These are phyloP conservation scores for Ballota nigra DNA, from an alignment of 257 asterid genomes.

Conservation along the genomic window DNA sequence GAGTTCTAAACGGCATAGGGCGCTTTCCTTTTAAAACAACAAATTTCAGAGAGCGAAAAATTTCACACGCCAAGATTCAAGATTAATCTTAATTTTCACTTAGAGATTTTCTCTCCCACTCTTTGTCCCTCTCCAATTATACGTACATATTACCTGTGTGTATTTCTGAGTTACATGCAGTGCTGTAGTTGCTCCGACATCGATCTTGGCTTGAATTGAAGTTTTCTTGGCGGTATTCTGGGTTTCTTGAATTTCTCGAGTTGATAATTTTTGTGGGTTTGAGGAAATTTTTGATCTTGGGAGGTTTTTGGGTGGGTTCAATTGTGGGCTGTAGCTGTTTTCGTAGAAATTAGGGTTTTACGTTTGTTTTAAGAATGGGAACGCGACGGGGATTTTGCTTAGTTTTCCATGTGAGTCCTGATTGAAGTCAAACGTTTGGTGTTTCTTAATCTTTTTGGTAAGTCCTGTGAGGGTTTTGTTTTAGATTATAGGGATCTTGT, in stretches of 20 bases:
- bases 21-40: conserved; percentile 28
- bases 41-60: conserved; percentile 2
- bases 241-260: neutral
- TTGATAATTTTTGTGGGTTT: conserved; percentile 14
- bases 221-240: conserved; percentile 11
- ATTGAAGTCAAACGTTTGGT: conserved; percentile 30
- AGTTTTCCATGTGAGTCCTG: conserved; percentile 28
- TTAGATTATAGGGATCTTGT: conserved; percentile 22
- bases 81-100: conserved; percentile 20
- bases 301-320: conserved; percentile 9
- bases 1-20: conserved; percentile 23
- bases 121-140: neutral
- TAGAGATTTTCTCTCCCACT: neutral
- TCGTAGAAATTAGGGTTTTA: conserved; percentile 33
- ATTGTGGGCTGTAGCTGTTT: conserved; percentile 3
- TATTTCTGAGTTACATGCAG: conserved; percentile 5
- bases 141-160: conserved; percentile 22
- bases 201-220: conserved; percentile 34
- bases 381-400: conserved; percentile 16
- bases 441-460: conserved; percentile 18
- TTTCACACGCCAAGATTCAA: conserved; percentile 32
- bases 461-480: conserved; percentile 14
- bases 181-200: conserved; percentile 18
- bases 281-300: neutral
- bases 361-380: conserved; percentile 20